These are phyloP conservation scores for Lasiosphaeria hispida DNA, from an alignment of 495 filamentous ascomycete genomes.

Conservation along the genomic window DNA sequence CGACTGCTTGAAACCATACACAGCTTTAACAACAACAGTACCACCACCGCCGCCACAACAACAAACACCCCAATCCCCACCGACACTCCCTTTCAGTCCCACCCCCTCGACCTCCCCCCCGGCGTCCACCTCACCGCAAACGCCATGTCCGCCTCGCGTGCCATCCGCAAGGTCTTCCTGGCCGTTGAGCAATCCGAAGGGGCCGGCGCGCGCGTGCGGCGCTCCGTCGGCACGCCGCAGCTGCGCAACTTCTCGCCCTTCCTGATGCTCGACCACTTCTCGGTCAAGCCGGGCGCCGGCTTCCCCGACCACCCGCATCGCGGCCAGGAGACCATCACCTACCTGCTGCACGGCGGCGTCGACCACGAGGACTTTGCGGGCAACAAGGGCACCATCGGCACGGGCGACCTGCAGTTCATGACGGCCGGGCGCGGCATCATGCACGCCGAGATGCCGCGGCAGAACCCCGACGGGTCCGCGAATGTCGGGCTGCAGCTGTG, in stretches of 20 bases:
- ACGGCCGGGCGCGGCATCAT: slow-evolving; percentile 90
- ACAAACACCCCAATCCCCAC: slow-evolving; percentile 6
- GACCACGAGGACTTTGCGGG: slow-evolving; percentile 97
- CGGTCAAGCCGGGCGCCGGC: slow-evolving; percentile 72
- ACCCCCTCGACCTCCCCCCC: slow-evolving; percentile 16
- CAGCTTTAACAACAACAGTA: slow-evolving; percentile 18
- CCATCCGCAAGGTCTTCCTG: slow-evolving; percentile 76
- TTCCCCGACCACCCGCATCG: slow-evolving; percentile 41
- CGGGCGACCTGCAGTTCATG: slow-evolving; percentile 96
- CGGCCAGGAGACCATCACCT: slow-evolving; percentile 83
- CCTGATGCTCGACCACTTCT: slow-evolving; percentile 97
- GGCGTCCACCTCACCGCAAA: slow-evolving; percentile 24
- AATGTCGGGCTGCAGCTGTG: slow-evolving; percentile 92
- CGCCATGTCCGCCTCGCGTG: slow-evolving; percentile 67
- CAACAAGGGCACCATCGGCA: slow-evolving; percentile 77
- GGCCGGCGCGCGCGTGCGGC: slow-evolving; percentile 81
- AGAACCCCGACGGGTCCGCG: slow-evolving; percentile 69
- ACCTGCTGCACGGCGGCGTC: slow-evolving; percentile 75
- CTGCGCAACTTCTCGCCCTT: slow-evolving; percentile 89
- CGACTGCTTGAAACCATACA: neutral
- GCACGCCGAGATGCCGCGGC: slow-evolving; percentile 93
- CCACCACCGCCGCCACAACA: slow-evolving; percentile 2
- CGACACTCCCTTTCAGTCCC: neutral
- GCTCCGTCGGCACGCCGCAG: slow-evolving; percentile 81
- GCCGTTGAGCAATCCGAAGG: slow-evolving; percentile 88